Conservation (phyloP, 345 rosid genomes). For the Fremontodendron californicum region DNA sequence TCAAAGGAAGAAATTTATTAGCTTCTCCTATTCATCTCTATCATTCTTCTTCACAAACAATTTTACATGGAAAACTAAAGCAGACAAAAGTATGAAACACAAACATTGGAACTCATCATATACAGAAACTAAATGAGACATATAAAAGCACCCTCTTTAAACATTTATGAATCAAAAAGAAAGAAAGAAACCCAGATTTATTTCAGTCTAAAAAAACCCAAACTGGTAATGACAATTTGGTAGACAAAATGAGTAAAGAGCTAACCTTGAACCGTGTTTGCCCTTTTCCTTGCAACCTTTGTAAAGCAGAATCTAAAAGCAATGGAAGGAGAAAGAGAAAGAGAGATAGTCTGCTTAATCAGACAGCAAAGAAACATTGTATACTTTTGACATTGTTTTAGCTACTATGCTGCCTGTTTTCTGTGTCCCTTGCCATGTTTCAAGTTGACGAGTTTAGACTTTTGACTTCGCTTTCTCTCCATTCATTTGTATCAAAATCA, state of each 20-base stretch:
- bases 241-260: neutral
- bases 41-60: neutral
- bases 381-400: neutral
- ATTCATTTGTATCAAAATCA: too few relatives aligned
- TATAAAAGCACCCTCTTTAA: neutral
- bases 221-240: neutral
- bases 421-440: neutral
- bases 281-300: neutral
- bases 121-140: neutral
- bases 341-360: neutral
- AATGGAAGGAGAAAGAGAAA: neutral
- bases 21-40: neutral
- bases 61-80: neutral
- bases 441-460: neutral
- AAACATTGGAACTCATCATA: too few relatives aligned
- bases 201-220: neutral
- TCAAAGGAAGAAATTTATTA: neutral
- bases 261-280: slow-evolving; percentile 1
- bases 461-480: neutral
- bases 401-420: neutral
- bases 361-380: neutral
- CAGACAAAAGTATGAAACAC: neutral
- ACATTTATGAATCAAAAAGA: neutral
- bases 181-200: neutral
- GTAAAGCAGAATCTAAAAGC: neutral